A percentile compares a stretch with the other conserved stretches of the same genome.
phyloP scores from a whole-genome alignment of 257 asterid species.

The Agastache rugosa region DNA sequence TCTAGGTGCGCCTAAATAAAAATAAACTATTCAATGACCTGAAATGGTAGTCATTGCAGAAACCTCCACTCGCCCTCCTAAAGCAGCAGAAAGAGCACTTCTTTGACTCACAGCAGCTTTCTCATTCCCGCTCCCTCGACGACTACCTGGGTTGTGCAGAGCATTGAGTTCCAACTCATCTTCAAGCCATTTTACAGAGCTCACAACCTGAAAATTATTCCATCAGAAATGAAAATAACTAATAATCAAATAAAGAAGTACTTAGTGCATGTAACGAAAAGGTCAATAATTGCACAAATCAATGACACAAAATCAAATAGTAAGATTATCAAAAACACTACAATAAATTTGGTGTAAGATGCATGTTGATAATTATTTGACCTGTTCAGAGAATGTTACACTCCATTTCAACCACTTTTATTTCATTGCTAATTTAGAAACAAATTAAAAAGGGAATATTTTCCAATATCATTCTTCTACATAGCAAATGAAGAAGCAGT shows the following conservation, averaged over 20 bases:
- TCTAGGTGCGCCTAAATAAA: conserved; percentile 18
- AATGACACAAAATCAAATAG: conserved; percentile 9
- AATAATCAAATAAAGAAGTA: neutral
- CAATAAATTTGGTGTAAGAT: conserved; percentile 23
- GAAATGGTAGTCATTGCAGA: conserved; percentile 90
- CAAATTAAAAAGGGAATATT: neutral
- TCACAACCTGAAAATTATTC: conserved; percentile 74
- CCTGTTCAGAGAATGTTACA: conserved; percentile 9
- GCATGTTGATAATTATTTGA: conserved; percentile 21
- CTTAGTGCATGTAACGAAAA: neutral
- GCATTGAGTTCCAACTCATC: conserved; percentile 99
- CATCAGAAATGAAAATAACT: conserved; percentile 26
- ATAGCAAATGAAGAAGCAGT: conserved; percentile 13
- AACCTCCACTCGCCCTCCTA: conserved; percentile 96
- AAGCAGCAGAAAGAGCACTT: conserved; percentile 94
- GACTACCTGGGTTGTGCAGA: conserved; percentile 97
- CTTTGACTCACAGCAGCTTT: conserved; percentile 95
- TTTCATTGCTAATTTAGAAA: neutral
- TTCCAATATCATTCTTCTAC: neutral
- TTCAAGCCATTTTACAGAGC: conserved; percentile 99
- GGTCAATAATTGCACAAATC: conserved; percentile 15
- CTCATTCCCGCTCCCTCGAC: conserved; percentile 91
- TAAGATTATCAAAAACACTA: conserved; percentile 23
- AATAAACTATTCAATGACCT: conserved; percentile 49
- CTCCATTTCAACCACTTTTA: conserved; percentile 21